Base-by-base conservation (phyloP, 108 stramenopile species). In the Pseudonitzschia multiseries region DNA sequence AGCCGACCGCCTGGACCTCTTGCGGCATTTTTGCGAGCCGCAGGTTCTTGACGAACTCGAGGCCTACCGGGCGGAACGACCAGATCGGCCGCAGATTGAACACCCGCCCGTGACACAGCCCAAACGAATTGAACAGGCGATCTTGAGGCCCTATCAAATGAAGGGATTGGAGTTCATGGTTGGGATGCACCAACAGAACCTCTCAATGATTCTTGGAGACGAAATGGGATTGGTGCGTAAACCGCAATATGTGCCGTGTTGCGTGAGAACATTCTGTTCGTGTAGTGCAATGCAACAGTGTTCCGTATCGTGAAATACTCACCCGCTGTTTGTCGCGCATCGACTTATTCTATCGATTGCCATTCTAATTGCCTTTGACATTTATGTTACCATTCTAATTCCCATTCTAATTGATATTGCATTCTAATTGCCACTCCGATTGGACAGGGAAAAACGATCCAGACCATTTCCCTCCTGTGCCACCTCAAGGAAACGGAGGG, bases 141-240 rank as follows among this genome's bases (percentile, higher is more conserved):
- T 77, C 21, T 66, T 98, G 36, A 83, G 96, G 14, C 92, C 91
- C 74, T 98, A 98, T 75, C 97, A 98, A 84, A 71, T 90, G 54
- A 46, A 89, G 70, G 96, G 96, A 15, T 73, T 98, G 26, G 74
- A 87, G 27, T 98, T 91, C 90, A 90, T 98, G 91, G 82, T 88
- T 50, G 69, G 77, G 32, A 94, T 95, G 73, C 86, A 91, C 74
- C 57, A 75, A 5, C 72, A 83, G 65, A 84, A 84, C 57, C 54
- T 88, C 62, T 67, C 71, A 17, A 91, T 86, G 79, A 94, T 98
- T 69, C 84, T 98, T 8, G 98, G 88, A 14, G 97, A 98, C 80
- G 97, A 97, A 87, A 91, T 87, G 89, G 83, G 82, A 21, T 28
- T 66, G 61, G 36, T 62, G 29, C 3, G 36, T 62, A 36, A 8